Conservation (phyloP, 768 basidiomycete genomes). For the Tephrocybe rancida region DNA sequence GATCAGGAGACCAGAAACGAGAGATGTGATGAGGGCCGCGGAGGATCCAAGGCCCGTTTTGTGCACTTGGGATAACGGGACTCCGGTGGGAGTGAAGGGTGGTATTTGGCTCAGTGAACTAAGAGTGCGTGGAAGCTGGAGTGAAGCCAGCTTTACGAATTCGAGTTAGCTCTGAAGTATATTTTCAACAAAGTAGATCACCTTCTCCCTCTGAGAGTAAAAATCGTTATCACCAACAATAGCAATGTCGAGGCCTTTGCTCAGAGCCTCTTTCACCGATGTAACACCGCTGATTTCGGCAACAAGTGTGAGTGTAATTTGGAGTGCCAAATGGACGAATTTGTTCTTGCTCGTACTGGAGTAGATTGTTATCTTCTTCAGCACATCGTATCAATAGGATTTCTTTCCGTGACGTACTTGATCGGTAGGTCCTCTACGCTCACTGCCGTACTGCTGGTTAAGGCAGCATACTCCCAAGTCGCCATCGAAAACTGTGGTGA, state of each 20-base stretch:
- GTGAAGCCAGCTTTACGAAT: conserved; percentile 56
- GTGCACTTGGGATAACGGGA: conserved; percentile 80
- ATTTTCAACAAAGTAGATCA: conserved; percentile 26
- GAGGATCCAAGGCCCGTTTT: conserved; percentile 98
- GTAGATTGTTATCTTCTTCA: conserved; percentile 12
- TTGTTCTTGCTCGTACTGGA: conserved; percentile 70
- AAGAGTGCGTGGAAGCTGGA: conserved; percentile 63
- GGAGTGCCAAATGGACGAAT: conserved; percentile 90
- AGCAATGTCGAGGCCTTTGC: conserved; percentile 68
- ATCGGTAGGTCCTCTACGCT: conserved; percentile 33
- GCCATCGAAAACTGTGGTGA: conserved; percentile 92
- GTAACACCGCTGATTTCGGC: conserved; percentile 54
- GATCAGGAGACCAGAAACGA: conserved; percentile 83
- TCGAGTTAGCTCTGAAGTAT: background rate
- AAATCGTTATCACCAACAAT: conserved; percentile 97
- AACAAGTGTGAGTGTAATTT: conserved; percentile 71
- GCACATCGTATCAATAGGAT: conserved; percentile 9
- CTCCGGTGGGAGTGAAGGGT: conserved; percentile 75
- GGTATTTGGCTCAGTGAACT: conserved; percentile 68
- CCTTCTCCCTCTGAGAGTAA: conserved; percentile 91
- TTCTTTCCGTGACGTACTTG: conserved; percentile 39
- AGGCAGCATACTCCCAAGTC: conserved; percentile 71
- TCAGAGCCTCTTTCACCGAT: conserved; percentile 43
- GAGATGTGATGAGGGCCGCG: conserved; percentile 94
- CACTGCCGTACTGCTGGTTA: conserved; percentile 34